Percentiles rank a stretch among this genome's conserved stretches.
Evolutionary conservation across 2,329 filamentous ascomycete species (phyloP).

Genomic region (Calonectria pseudoturangicola): DNA sequence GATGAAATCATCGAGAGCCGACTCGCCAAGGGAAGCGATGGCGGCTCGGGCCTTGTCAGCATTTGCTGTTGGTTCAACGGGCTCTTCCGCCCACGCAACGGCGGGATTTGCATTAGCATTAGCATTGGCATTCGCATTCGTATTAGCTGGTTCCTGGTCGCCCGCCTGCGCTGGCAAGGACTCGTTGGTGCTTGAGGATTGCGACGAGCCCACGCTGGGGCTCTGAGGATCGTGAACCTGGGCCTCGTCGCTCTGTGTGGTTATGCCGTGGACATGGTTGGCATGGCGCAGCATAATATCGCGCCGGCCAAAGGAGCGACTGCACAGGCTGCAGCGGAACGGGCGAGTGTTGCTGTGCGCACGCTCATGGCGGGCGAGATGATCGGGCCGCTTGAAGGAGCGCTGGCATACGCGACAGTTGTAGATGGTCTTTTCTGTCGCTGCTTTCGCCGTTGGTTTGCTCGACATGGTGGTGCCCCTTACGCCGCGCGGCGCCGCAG

Average conservation of each 20-base stretch:
- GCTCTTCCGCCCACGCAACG: not conserved
- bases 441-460: not conserved
- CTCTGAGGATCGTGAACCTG: not conserved
- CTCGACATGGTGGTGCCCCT: not conserved
- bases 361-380: slow-evolving; percentile 15
- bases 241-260: not conserved
- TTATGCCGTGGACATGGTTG: slow-evolving; percentile 19
- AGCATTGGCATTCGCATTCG: not conserved
- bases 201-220: not conserved
- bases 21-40: not conserved
- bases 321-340: slow-evolving; percentile 16
- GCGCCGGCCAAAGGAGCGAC: slow-evolving; percentile 13
- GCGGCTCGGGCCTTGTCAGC: slow-evolving; percentile 7
- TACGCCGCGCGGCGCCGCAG: not conserved
- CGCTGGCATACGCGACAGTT: slow-evolving; percentile 12
- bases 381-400: slow-evolving; percentile 18
- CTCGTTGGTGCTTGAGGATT: not conserved
- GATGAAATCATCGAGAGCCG: not conserved
- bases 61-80: not conserved
- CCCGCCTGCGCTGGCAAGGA: not conserved
- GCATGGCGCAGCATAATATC: slow-evolving; percentile 13
- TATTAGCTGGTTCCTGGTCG: not conserved
- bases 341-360: slow-evolving; percentile 14
- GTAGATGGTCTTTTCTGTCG: not conserved
- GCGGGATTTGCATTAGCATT: not conserved